Evolutionary conservation across 129 eudicot genomes (phyloP), one percentile per base, ranked within the genome.

Genomic region (Lactuca saligna): DNA sequence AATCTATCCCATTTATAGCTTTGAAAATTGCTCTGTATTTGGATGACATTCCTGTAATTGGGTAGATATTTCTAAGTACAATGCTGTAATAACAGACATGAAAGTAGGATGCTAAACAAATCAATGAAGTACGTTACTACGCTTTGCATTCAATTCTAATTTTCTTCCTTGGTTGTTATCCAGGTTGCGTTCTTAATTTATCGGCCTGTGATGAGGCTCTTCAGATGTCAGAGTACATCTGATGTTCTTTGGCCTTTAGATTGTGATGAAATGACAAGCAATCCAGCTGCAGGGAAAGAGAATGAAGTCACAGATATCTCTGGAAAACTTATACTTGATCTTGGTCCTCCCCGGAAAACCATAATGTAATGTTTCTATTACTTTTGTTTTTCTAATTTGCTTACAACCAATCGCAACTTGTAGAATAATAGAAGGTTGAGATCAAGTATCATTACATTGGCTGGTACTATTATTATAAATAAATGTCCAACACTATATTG

Each of bases 171-270:
- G 39, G 68, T 20, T 55, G 39, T 72, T 20, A 32, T 67, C 6
- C 72, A 94, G 99, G 99, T 94, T 75, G 99, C 96, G 25, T 94
- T 94, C 75, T 74, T 94, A 49, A 90, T 94, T 41, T 94, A 79
- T 82, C 97, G 99, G 54, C 99, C 99, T 54, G 97, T 89, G 55
- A 85, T 94, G 99, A 94, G 99, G 87, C 97, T 94, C 69, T 94
- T 89, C 77, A 79, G 81, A 82, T 75, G 87, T 74, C 86, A 82
- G 76, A 75, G 64, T 62, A 64, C 65, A 63, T 77, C 90, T 53
- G 86, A 83, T 71, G 78, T 82, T 70, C 73, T 80, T 69, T 94
- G 99, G 99, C 99, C 99, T 25, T 72, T 85, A 62, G 78, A 86
- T 82, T 74, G 84, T 31, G 78, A 70, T 68, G 96, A 87, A 51